Percentiles rank a stretch among this genome's conserved stretches.
Conservation (phyloP, 768 basidiomycete species). For the Russula emetica region DNA sequence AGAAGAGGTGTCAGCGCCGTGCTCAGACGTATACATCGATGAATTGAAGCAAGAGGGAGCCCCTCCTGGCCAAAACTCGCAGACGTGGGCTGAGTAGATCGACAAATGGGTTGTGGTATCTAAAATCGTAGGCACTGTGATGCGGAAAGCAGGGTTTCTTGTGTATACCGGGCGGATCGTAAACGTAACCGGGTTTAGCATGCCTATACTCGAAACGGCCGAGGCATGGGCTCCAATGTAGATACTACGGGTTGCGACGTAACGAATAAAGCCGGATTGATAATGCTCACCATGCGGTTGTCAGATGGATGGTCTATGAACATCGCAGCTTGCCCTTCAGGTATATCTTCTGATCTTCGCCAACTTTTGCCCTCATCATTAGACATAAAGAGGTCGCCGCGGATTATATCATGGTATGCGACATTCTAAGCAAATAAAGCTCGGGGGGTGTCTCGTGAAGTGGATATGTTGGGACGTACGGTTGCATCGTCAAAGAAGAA, state of each 20-base stretch:
- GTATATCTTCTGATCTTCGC: constrained; percentile 47
- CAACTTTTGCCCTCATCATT: constrained; percentile 82
- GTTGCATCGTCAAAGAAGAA: constrained; percentile 93
- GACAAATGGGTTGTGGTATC: not conserved
- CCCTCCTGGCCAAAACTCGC: no score
- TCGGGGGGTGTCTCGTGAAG: not conserved
- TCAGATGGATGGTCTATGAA: constrained; percentile 87
- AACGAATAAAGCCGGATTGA: constrained; percentile 1
- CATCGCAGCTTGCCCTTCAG: constrained; percentile 57
- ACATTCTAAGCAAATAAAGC: constrained; percentile 43
- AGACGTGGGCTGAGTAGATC: not conserved
- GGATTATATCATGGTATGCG: constrained; percentile 75
- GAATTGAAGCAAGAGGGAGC: not conserved
- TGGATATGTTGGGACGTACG: constrained; percentile 44
- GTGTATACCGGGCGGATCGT: not conserved
- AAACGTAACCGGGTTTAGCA: not conserved
- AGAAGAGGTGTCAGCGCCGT: constrained; percentile 2
- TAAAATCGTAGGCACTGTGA: not conserved
- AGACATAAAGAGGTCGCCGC: constrained; percentile 71
- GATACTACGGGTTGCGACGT: not conserved
- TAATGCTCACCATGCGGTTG: constrained; percentile 39
- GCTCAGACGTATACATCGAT: not conserved
- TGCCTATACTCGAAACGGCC: not conserved
- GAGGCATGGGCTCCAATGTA: not conserved
- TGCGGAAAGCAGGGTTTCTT: not conserved